Evolutionary conservation across 345 rosid genomes (phyloP).

Genomic region (Syzygium aqueum): DNA sequence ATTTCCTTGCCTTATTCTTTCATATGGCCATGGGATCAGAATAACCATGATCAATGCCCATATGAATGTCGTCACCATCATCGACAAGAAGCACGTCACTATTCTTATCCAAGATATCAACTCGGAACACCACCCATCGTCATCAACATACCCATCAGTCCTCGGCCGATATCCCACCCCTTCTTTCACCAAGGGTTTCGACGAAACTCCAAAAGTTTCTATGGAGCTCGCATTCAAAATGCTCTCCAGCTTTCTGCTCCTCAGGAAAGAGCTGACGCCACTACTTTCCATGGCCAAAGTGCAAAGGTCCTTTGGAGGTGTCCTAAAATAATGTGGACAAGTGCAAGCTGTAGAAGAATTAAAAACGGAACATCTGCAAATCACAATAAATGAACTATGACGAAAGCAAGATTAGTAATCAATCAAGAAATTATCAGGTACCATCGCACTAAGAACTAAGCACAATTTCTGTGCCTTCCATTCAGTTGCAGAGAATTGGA

Average conservation of each 20-base stretch:
- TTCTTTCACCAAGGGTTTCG: constrained; percentile 4
- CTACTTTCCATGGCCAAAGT: constrained; percentile 16
- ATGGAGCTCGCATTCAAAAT: constrained; percentile 15
- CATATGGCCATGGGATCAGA: constrained; percentile 42
- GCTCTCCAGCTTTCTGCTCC: constrained; percentile 39
- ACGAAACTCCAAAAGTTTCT: constrained; percentile 4
- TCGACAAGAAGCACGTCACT: constrained; percentile 28
- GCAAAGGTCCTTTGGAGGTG: neutral
- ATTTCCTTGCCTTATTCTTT: constrained; percentile 45
- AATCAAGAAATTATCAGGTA: neutral
- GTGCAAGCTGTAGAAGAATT: neutral
- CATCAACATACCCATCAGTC: constrained; percentile 17
- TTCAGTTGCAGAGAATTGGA: neutral
- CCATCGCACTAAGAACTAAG: neutral
- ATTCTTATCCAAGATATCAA: constrained; percentile 36
- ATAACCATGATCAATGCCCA: constrained; percentile 37
- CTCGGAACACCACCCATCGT: constrained; percentile 32
- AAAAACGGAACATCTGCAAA: neutral
- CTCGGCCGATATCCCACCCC: neutral
- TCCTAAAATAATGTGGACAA: neutral
- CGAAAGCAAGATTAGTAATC: neutral
- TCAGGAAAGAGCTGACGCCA: constrained; percentile 24
- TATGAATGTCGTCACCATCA: constrained; percentile 38
- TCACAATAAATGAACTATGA: neutral
- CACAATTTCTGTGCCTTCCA: neutral